phyloP scores from a whole-genome alignment of 225 moss, liverwort and hornwort genomes.

The Bryoerythrophyllum caledonicum region DNA sequence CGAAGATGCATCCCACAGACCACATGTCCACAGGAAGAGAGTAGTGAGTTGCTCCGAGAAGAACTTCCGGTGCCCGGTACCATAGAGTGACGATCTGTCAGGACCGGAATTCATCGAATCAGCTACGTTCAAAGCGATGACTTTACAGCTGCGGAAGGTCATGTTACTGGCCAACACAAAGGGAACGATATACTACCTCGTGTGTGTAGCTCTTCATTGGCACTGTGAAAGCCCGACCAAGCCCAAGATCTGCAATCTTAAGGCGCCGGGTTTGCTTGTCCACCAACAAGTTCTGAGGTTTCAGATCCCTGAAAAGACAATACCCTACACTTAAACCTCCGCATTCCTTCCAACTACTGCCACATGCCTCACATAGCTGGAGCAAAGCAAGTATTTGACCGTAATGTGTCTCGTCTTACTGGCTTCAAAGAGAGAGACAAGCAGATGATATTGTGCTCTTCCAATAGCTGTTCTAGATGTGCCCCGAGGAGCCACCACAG shows the following conservation, averaged over 20 bases:
- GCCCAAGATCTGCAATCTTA: conserved; percentile 58
- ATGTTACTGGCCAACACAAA: neutral
- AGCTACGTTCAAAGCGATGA: neutral
- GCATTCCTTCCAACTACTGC: neutral
- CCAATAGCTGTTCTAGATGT: neutral
- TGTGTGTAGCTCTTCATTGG: conserved; percentile 62
- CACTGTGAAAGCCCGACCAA: conserved; percentile 55
- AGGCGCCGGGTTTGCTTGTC: conserved; percentile 51
- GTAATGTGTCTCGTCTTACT: neutral
- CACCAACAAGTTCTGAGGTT: conserved; percentile 57
- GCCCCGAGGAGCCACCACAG: neutral
- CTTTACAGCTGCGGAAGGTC: neutral
- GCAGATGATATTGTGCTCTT: neutral
- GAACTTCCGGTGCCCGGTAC: conserved; percentile 41
- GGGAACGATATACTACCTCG: conserved; percentile 22
- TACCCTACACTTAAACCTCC: neutral
- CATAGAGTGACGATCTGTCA: conserved; percentile 44
- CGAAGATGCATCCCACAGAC: conserved; percentile 41
- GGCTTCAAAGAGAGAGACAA: neutral
- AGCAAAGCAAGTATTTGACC: neutral
- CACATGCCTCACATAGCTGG: too few species aligned
- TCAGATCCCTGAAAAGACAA: conserved; percentile 36
- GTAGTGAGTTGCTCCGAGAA: conserved; percentile 42
- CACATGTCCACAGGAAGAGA: conserved; percentile 42
- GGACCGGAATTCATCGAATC: neutral